A percentile compares a stretch with the other conserved stretches of the same genome.
These are phyloP conservation scores for Chlamydomonas eustigma DNA, from an alignment of 139 green algal species.

Conservation along the genomic window DNA sequence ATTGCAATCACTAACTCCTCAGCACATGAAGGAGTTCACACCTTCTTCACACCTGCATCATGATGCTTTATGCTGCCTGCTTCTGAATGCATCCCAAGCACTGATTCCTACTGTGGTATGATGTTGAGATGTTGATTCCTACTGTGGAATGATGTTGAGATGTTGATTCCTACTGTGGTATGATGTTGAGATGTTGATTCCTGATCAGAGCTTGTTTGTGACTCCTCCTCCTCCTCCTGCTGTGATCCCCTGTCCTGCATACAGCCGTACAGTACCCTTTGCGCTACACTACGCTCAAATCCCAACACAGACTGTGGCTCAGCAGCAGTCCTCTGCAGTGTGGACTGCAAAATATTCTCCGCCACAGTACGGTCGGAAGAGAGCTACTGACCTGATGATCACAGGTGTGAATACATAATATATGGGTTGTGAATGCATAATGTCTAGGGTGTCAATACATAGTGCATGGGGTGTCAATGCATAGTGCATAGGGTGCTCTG, in stretches of 20 bases:
- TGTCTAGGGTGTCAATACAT: background rate
- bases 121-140: too few species aligned
- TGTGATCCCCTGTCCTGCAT: too few species aligned
- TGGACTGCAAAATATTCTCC: conserved; percentile 31
- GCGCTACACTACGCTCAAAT: conserved; percentile 10
- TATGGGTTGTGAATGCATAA: background rate
- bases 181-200: too few species aligned
- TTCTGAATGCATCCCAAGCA: too few species aligned
- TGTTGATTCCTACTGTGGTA: too few species aligned
- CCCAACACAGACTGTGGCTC: conserved; percentile 7
- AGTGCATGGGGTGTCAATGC: background rate
- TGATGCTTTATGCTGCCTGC: too few species aligned
- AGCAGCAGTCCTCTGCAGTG: conserved; percentile 16
- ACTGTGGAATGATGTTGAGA: too few species aligned
- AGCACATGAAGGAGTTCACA: too few species aligned
- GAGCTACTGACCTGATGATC: conserved; percentile 4
- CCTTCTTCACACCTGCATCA: too few species aligned
- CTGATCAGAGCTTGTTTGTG: too few species aligned
- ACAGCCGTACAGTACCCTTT: conserved; percentile 7
- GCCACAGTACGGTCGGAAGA: conserved; percentile 32
- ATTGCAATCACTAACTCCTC: too few species aligned
- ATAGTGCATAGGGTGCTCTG: background rate
- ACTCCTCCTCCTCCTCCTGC: background rate
- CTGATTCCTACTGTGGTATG: too few species aligned
- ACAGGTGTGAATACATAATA: background rate